Conservation (phyloP, 345 rosid genomes). For the Kandelia obovata region DNA sequence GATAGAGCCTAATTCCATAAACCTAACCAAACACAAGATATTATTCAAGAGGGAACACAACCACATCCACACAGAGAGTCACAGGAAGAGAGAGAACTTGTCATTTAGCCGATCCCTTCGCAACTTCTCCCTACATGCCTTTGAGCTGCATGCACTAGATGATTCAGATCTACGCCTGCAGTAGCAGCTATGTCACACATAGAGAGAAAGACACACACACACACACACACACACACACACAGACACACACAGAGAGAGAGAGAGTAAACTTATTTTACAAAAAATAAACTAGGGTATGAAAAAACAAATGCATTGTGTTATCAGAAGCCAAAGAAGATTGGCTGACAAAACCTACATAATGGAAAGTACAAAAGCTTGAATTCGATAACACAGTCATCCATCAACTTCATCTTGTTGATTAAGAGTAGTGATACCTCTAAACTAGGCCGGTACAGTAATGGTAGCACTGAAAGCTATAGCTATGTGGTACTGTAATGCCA, state of each 20-base stretch:
- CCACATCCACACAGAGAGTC: neutral
- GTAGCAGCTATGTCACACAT: constrained; percentile 47
- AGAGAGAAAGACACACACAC: neutral
- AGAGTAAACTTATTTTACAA: neutral
- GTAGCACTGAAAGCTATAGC: too few relatives aligned
- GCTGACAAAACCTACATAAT: too few relatives aligned
- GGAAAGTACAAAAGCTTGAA: too few relatives aligned
- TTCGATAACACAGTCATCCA: too few relatives aligned
- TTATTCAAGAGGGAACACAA: neutral
- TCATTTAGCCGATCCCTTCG: constrained; percentile 85
- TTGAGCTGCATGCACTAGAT: constrained; percentile 68
- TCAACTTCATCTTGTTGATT: too few relatives aligned
- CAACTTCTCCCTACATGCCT: constrained; percentile 87
- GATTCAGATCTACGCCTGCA: constrained; percentile 37
- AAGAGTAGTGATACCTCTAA: too few relatives aligned
- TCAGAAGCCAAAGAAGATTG: too few relatives aligned
- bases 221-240: too few relatives aligned
- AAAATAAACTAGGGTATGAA: too few relatives aligned
- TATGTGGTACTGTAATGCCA: too few relatives aligned
- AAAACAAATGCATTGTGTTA: too few relatives aligned
- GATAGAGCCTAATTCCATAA: constrained; percentile 68
- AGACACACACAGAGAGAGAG: constrained; percentile 24
- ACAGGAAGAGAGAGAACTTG: constrained; percentile 37
- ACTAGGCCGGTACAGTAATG: too few relatives aligned
- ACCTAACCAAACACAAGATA: constrained; percentile 40